Base-by-base conservation (phyloP, 139 green algal genomes). In the Chlorella vulgaris region DNA sequence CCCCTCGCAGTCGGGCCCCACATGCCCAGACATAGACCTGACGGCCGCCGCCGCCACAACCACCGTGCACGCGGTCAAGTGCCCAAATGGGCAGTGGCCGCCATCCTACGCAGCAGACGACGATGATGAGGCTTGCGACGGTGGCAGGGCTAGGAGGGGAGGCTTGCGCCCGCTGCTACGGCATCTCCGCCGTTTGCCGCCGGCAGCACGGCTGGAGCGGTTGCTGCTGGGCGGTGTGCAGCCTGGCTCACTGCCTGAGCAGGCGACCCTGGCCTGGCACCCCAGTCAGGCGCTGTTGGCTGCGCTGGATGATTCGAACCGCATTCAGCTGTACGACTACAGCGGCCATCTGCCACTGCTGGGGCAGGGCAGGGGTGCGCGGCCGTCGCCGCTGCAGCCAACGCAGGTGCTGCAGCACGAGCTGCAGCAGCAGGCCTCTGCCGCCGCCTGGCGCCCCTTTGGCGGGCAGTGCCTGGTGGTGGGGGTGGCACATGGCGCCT, bases 261-360 rank as follows among this genome's bases (percentile, higher is more conserved):
- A n/a, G n/a, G n/a, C 53, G 22, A 40, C 62, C 31, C 40, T 82
- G 62, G 62, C 76, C 19, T 82, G 76, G 76, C 76, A 82, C n/a
- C 61, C 63, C 7, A n/a, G 6, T 4, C 62, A 81, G 76, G 55
- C 76, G 40, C 42, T 81, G 76, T 62, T 81, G 40, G 76, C 76
- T 35, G 62, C 62, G 18, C 61, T 70, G 2, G 62, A 62, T 8
- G 19, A 19, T 31, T 15, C 31, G 31, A 61, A 40, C 1, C 39
- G 43, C 15, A 43, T 82, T 31, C 63, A 66, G 35, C 24, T 82
- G 31, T 75, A 42, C n/a, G 65, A 82, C 65, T 82, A 58, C 29
- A 4, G 42, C 10, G 77, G 77, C 1, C 65, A 60, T 35, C 28
- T 82, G 62, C 77, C 77, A 5, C 13, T 28, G 36, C 77, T 82